A percentile compares a stretch with the other conserved stretches of the same genome.
Evolutionary conservation across 2,329 filamentous ascomycete species (phyloP).

Genomic region (Aspergillus pseudoterreus): DNA sequence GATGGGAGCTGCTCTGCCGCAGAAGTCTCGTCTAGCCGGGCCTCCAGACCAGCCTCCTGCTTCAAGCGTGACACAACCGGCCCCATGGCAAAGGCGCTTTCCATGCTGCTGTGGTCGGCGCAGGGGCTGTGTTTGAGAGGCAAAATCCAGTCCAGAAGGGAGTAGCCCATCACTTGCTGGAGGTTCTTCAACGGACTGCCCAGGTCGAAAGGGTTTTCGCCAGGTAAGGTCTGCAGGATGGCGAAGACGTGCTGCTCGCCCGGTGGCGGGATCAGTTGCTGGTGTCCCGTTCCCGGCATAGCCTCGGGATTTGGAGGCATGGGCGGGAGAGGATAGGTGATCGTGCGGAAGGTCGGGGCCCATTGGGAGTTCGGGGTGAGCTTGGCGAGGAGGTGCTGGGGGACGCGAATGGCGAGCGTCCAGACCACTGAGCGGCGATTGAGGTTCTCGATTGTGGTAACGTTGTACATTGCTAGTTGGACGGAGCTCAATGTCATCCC

Average conservation of each 20-base stretch:
- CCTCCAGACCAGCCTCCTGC: constrained; percentile 38
- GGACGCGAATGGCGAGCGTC: constrained; percentile 71
- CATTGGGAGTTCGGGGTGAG: constrained; percentile 35
- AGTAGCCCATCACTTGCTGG: constrained; percentile 73
- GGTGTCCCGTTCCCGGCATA: constrained; percentile 15
- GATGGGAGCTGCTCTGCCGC: background rate
- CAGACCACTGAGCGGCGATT: constrained; percentile 59
- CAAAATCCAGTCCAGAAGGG: constrained; percentile 71
- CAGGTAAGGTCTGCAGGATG: constrained; percentile 67
- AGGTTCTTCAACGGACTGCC: constrained; percentile 66
- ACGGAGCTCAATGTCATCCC: constrained; percentile 73
- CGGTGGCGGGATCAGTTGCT: constrained; percentile 33
- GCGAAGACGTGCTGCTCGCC: constrained; percentile 67
- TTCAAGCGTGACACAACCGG: constrained; percentile 57
- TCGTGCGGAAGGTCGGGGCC: constrained; percentile 34
- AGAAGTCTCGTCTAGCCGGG: background rate
- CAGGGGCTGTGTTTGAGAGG: constrained; percentile 74
- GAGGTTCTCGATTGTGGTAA: constrained; percentile 80
- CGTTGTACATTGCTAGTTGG: constrained; percentile 67
- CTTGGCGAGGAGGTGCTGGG: constrained; percentile 39
- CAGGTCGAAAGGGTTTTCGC: constrained; percentile 84
- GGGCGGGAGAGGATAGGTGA: constrained; percentile 39
- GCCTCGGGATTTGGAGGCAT: constrained; percentile 11
- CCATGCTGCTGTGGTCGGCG: constrained; percentile 60
- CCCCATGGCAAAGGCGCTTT: constrained; percentile 67